Percentiles rank a stretch among this genome's conserved stretches.
These are phyloP conservation scores for Aplosporella prunicola DNA, from an alignment of 2,329 filamentous ascomycete genomes.

Conservation along the genomic window DNA sequence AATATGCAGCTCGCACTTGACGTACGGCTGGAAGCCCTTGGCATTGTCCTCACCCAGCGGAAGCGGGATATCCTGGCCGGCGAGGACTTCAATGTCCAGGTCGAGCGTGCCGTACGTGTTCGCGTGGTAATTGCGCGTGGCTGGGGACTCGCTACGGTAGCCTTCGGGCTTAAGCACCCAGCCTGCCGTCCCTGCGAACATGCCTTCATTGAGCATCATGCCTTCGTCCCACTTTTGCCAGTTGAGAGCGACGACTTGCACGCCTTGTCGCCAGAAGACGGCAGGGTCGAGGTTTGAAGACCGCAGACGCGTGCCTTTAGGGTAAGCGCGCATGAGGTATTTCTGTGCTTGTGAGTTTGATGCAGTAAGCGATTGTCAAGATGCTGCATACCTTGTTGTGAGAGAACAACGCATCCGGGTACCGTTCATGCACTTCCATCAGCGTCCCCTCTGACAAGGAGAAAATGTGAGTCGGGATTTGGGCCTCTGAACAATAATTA, in stretches of 20 bases:
- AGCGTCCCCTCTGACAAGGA: conserved; percentile 53
- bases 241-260: conserved; percentile 86
- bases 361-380: background rate
- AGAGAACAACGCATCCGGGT: conserved; percentile 55
- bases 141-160: conserved; percentile 45
- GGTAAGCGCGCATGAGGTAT: conserved; percentile 81
- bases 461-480: conserved; percentile 53
- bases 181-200: conserved; percentile 73
- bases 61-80: conserved; percentile 66
- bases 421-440: conserved; percentile 55
- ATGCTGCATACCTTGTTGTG: conserved; percentile 53
- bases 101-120: conserved; percentile 49
- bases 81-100: conserved; percentile 62
- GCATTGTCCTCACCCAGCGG: conserved; percentile 43
- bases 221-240: conserved; percentile 88
- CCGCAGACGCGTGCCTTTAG: conserved; percentile 68
- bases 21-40: conserved; percentile 59
- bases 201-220: conserved; percentile 92
- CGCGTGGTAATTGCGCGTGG: conserved; percentile 34
- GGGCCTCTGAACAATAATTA: conserved; percentile 26
- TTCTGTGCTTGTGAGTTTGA: too few species aligned
- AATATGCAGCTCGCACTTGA: conserved; percentile 74
- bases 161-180: conserved; percentile 78
- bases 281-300: conserved; percentile 83
- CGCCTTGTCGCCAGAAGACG: conserved; percentile 77